Percentiles rank a stretch among this genome's conserved stretches.
Conservation (phyloP, 225 moss, liverwort and hornwort genomes). For the Climacium dendroides region DNA sequence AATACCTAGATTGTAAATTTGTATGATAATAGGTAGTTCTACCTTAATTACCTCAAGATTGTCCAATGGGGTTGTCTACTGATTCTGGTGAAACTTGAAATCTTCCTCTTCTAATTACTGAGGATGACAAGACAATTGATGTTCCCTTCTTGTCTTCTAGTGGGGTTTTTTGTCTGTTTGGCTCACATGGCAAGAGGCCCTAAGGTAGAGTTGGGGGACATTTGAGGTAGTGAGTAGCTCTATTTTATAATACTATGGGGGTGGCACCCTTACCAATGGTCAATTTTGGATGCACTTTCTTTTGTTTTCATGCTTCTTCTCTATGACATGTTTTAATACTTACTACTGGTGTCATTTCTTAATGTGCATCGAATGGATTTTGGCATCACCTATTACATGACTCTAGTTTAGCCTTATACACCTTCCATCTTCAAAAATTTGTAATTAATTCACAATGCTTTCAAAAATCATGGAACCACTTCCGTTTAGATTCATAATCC, state of each 20-base stretch:
- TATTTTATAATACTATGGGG: background rate
- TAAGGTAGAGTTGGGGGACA: background rate
- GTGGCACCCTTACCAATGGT: accelerated
- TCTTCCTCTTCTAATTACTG: no score
- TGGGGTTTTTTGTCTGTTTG: no score
- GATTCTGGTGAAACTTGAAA: no score
- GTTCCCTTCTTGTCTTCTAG: no score
- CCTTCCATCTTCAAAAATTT: background rate
- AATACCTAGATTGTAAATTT: no score
- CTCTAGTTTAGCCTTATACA: background rate
- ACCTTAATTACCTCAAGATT: no score
- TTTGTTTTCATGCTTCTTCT: background rate
- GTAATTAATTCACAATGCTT: background rate
- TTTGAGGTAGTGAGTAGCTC: accelerated
- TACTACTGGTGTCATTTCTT: background rate
- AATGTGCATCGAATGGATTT: background rate
- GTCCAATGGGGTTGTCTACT: no score
- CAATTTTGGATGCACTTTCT: background rate
- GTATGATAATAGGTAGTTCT: no score
- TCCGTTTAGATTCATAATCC: background rate
- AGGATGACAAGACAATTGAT: no score
- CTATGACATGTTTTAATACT: background rate
- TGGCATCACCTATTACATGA: background rate
- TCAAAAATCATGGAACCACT: background rate
- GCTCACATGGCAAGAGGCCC: no score